A percentile compares a stretch with the other conserved stretches of the same genome.
Conservation (phyloP, 2,329 filamentous ascomycete genomes). For the Fusarium avenaceum region DNA sequence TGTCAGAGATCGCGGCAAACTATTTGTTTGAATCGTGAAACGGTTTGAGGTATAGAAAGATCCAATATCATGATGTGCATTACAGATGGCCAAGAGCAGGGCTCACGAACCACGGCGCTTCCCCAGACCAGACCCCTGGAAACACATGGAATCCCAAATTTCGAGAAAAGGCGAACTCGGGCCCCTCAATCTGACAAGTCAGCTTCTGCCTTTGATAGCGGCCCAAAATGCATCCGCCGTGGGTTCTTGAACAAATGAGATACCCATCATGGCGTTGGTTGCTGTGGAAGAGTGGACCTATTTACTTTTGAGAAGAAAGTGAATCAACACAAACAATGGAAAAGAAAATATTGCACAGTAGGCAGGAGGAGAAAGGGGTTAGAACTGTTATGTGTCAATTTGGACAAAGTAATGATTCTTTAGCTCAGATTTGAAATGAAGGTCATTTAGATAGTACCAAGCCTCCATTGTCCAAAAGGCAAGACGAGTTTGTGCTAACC, state of each 20-base stretch:
- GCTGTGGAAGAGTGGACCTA: constrained; percentile 49
- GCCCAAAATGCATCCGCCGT: constrained; percentile 35
- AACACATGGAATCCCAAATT: constrained; percentile 28
- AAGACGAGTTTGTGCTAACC: constrained; percentile 14
- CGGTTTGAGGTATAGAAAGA: neutral
- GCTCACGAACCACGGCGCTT: constrained; percentile 26
- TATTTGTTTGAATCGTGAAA: neutral
- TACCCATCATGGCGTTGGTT: constrained; percentile 45
- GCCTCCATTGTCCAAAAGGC: neutral
- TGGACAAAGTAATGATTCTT: constrained; percentile 14
- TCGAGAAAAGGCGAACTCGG: constrained; percentile 25
- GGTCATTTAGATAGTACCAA: neutral
- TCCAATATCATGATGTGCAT: constrained; percentile 22
- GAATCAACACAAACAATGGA: constrained; percentile 46
- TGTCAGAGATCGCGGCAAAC: neutral
- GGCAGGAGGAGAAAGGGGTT: constrained; percentile 13
- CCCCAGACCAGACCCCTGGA: constrained; percentile 40
- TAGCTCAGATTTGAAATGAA: constrained; percentile 22
- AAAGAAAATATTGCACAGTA: constrained; percentile 24
- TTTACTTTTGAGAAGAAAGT: constrained; percentile 37
- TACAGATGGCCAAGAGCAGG: constrained; percentile 4
- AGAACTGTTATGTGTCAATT: constrained; percentile 26
- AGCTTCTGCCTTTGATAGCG: constrained; percentile 12
- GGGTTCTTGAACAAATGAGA: constrained; percentile 44
- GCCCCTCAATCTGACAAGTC: constrained; percentile 34